A percentile compares a stretch with the other conserved stretches of the same genome.
Conservation (phyloP, 495 filamentous ascomycete genomes). For the Pseudomonodictys pantanalensis region DNA sequence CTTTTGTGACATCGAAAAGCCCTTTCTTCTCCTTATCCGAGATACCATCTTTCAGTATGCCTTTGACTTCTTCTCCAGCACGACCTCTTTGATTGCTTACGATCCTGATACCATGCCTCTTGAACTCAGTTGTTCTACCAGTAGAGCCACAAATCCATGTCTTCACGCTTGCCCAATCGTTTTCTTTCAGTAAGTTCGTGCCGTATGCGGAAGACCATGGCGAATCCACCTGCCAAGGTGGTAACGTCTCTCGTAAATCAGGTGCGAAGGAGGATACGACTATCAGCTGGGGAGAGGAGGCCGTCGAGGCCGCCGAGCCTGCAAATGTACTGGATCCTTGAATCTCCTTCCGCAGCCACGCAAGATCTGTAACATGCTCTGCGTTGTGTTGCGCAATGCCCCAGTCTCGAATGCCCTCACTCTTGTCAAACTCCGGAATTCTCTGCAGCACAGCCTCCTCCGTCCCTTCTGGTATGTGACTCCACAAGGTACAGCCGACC, state of each 20-base stretch:
- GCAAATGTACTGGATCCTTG: not conserved
- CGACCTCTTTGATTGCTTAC: conserved; percentile 57
- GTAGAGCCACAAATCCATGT: conserved; percentile 57
- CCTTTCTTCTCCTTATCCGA: conserved; percentile 9
- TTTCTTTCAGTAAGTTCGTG: conserved; percentile 47
- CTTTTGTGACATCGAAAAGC: conserved; percentile 18
- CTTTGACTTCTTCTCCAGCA: conserved; percentile 28
- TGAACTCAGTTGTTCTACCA: conserved; percentile 49
- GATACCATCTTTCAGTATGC: conserved; percentile 1
- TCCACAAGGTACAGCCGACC: conserved; percentile 59
- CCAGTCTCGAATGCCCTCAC: conserved; percentile 47
- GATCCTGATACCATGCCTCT: conserved; percentile 41
- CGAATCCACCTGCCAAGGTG: conserved; percentile 45
- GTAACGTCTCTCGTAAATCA: conserved; percentile 43
- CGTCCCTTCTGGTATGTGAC: conserved; percentile 44
- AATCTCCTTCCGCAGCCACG: conserved; percentile 48
- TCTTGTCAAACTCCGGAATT: conserved; percentile 51
- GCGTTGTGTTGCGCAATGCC: conserved; percentile 48
- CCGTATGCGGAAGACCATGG: conserved; percentile 50
- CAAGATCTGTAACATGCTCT: conserved; percentile 49
- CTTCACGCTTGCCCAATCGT: conserved; percentile 37
- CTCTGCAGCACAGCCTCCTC: conserved; percentile 42
- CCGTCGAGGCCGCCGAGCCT: conserved; percentile 28
- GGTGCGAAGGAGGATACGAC: conserved; percentile 58
- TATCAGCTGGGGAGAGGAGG: conserved; percentile 42